Evolutionary conservation across 2,329 filamentous ascomycete genomes (phyloP), one percentile per base, ranked within the genome.

Genomic region (Knoxdaviesia proteae): DNA sequence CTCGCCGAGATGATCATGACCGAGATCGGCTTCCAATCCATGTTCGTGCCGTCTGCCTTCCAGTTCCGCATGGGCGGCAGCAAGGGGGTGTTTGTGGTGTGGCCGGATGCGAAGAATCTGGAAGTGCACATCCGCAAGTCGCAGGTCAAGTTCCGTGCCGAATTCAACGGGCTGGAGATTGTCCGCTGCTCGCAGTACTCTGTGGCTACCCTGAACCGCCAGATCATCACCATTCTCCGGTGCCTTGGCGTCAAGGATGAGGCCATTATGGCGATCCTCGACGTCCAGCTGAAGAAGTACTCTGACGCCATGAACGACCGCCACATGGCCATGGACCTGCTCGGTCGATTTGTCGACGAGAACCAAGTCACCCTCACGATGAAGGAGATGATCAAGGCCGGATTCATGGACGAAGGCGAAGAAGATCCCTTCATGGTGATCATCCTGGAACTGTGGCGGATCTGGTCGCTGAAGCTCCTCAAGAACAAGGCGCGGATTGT

Each of bases 51-150:
- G 0, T 93, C 86, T 0, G 80, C 83, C 0, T 88, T 83, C 49
- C 90, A 98, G 52, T 94, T 96, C 52, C 81, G 90, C 6, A 74
- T 94, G 51, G 87, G 84, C 6, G 90, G 90, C 1, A 87, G 78
- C 60, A 98, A 98, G 60, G 90, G 90, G 0, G 77, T 98, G 9
- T 65, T 98, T 11, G 74, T 77, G 0, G 67, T 84, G 4, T 88
- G 83, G 59, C 73, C 80, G 0, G 68, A 78, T 5, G 71, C 77
- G 7, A 69, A 69, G 46, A 69, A 68, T 0, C 71, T 68, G 32
- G 74, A 87, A 44, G 71, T 96, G 0, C 76, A 83, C 42, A 76
- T 94, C 41, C 77, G 90, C 2, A 71, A 74, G 9, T 94, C 84
- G 8, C 90, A 98, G 53, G 69, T 80, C 52, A 98, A 98, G 57